Conservation (phyloP, 2,329 filamentous ascomycete genomes). For the Aspergillus tanneri region DNA sequence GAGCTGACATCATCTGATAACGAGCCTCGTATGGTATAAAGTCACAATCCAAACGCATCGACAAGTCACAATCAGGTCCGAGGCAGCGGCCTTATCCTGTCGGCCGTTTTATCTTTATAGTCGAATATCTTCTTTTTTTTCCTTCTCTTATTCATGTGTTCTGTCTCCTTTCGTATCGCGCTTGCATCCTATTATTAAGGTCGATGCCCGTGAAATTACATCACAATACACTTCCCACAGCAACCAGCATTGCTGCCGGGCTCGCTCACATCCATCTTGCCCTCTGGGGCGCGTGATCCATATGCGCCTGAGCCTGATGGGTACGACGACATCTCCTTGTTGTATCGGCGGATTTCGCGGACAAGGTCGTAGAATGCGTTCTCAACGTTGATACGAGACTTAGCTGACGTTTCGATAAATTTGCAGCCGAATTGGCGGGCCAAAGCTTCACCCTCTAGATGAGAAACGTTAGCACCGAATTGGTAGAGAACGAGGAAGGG, state of each 20-base stretch:
- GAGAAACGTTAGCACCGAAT: constrained; percentile 1
- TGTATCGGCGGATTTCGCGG: constrained; percentile 94
- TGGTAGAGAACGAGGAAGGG: neutral
- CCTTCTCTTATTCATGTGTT: constrained; percentile 15
- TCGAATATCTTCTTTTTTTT: constrained; percentile 14
- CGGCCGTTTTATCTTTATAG: constrained; percentile 19
- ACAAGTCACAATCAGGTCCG: constrained; percentile 23
- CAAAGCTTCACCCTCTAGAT: constrained; percentile 79
- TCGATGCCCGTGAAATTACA: constrained; percentile 49
- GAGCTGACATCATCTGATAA: constrained; percentile 32
- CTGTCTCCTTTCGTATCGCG: constrained; percentile 22
- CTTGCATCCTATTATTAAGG: constrained; percentile 17
- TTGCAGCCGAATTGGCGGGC: constrained; percentile 90
- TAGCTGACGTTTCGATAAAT: constrained; percentile 98
- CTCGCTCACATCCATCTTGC: constrained; percentile 73
- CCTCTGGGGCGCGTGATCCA: constrained; percentile 58
- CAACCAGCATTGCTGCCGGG: constrained; percentile 61
- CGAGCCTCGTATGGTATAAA: constrained; percentile 27
- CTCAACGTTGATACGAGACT: constrained; percentile 97
- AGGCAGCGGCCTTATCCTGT: constrained; percentile 20
- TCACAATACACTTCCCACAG: constrained; percentile 82
- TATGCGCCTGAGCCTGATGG: constrained; percentile 65
- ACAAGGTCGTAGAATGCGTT: constrained; percentile 98
- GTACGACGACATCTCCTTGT: constrained; percentile 95
- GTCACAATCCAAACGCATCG: constrained; percentile 23